These are phyloP conservation scores for Argentina anserina DNA, from an alignment of 306 rosid species.

Conservation along the genomic window DNA sequence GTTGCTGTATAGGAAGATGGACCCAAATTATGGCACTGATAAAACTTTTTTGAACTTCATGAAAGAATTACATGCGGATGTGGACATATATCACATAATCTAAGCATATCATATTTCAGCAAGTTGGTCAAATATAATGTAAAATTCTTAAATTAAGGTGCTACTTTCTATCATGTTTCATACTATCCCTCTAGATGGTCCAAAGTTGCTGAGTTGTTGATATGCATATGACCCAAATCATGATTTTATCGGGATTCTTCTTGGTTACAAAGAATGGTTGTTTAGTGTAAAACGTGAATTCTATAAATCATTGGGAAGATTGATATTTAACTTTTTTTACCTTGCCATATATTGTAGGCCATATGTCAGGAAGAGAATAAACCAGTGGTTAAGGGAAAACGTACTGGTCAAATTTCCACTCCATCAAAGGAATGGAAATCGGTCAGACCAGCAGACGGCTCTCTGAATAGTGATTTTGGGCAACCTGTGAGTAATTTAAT, in stretches of 20 bases:
- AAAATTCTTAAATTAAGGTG: background rate
- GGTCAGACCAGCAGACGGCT: constrained; percentile 43
- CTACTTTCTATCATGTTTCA: background rate
- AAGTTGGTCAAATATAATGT: background rate
- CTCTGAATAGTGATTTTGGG: constrained; percentile 43
- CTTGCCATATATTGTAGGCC: constrained; percentile 41
- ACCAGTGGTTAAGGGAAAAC: constrained; percentile 52
- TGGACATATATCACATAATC: background rate
- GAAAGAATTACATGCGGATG: background rate
- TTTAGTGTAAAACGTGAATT: background rate
- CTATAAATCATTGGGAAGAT: background rate
- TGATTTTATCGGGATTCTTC: background rate
- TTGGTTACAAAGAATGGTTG: background rate
- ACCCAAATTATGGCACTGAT: background rate
- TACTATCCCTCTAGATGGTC: background rate
- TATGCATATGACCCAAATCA: background rate
- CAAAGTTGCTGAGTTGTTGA: background rate
- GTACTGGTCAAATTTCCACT: constrained; percentile 35
- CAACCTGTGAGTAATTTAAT: constrained; percentile 31
- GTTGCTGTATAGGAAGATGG: background rate
- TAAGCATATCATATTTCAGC: background rate
- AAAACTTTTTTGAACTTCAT: background rate
- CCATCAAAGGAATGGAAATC: constrained; percentile 50
- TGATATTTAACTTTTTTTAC: constrained; percentile 14
- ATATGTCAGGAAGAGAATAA: constrained; percentile 46